phyloP scores from a whole-genome alignment of 202 grass and related monocot species.

The Zizania palustris region DNA sequence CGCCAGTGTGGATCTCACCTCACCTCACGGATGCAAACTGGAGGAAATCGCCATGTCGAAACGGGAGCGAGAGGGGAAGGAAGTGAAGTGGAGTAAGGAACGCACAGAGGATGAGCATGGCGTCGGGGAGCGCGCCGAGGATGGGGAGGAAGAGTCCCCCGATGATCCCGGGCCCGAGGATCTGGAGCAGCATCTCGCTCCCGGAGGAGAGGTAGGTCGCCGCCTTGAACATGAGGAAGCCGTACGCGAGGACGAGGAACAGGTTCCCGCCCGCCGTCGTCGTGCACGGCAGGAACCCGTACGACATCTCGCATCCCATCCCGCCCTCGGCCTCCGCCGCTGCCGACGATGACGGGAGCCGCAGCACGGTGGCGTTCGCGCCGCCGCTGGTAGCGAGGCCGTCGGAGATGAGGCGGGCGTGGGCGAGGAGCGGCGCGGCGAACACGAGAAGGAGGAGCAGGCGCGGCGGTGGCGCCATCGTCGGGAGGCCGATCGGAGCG shows the following conservation, averaged over 20 bases:
- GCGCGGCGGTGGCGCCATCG: not conserved
- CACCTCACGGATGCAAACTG: not conserved
- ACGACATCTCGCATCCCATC: constrained; percentile 69
- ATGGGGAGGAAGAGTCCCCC: constrained; percentile 90
- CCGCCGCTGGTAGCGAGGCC: not conserved
- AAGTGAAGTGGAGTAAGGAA: not conserved
- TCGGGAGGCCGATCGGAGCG: not conserved
- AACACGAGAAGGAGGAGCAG: constrained; percentile 4
- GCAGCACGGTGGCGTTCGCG: not conserved
- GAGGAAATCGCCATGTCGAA: not conserved
- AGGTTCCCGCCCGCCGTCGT: constrained; percentile 64
- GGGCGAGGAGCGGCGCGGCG: constrained; percentile 23
- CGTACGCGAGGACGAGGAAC: constrained; percentile 79
- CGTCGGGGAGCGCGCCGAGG: constrained; percentile 83
- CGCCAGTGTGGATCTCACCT: not conserved
- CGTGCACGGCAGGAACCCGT: constrained; percentile 89
- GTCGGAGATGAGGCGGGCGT: constrained; percentile 15
- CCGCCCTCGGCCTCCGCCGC: not conserved
- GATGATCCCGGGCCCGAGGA: constrained; percentile 85
- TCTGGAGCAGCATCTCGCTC: constrained; percentile 86
- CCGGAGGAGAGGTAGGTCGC: constrained; percentile 86
- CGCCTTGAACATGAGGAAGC: constrained; percentile 90
- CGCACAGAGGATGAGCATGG: constrained; percentile 78
- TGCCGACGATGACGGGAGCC: constrained; percentile 28
- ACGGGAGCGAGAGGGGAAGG: not conserved